phyloP scores from a whole-genome alignment of 2,329 filamentous ascomycete species.

The Pezicula neosporulosa region DNA sequence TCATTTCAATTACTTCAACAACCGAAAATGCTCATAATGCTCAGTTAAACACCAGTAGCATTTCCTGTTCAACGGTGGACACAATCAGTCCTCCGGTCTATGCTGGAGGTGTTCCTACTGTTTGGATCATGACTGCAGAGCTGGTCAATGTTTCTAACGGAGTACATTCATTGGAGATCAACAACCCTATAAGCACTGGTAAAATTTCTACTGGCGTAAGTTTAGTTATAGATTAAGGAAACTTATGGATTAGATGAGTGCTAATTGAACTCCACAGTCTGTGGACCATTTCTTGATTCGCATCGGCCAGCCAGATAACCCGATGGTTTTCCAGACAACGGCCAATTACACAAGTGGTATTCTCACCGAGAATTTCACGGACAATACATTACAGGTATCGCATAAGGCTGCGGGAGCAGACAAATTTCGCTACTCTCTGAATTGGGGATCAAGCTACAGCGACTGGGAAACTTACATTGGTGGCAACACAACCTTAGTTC shows the following conservation, averaged over 20 bases:
- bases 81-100: no score
- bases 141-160: no score
- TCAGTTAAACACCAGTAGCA: constrained; percentile 37
- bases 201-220: constrained; percentile 58
- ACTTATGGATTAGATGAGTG: no score
- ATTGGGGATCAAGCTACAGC: constrained; percentile 57
- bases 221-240: no score
- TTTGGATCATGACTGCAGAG: no score
- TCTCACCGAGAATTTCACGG: constrained; percentile 32
- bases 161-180: no score
- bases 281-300: constrained; percentile 59
- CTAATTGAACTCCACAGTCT: no score
- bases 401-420: constrained; percentile 60
- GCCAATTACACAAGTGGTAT: constrained; percentile 58
- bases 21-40: constrained; percentile 42
- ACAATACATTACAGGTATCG: constrained; percentile 44
- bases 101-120: no score
- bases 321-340: constrained; percentile 50
- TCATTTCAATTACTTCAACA: constrained; percentile 49
- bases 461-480: constrained; percentile 54
- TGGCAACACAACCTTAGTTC: constrained; percentile 43
- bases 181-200: no score
- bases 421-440: constrained; percentile 58
- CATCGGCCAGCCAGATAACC: constrained; percentile 53
- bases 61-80: no score